phyloP scores from a whole-genome alignment of 495 filamentous ascomycete species.

The Lasiosphaeria hispida region DNA sequence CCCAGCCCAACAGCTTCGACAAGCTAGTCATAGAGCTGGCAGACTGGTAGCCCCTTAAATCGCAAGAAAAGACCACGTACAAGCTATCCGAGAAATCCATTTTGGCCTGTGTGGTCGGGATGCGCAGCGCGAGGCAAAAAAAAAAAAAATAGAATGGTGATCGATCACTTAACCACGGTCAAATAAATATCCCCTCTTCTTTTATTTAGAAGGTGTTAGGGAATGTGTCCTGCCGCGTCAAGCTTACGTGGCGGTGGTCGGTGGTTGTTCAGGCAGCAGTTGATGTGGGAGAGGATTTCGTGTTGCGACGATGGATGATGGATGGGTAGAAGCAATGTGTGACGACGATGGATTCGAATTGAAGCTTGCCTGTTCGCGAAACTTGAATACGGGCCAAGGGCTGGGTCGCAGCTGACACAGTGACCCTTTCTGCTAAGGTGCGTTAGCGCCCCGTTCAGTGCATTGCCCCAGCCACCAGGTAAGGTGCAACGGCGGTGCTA shows the following conservation, averaged over 20 bases:
- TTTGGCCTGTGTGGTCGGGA: not conserved
- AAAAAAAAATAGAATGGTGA: not conserved
- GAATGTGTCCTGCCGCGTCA: not conserved
- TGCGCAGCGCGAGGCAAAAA: slow-evolving; percentile 1
- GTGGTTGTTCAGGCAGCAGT: not conserved
- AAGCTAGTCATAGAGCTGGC: no score
- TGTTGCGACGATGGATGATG: slow-evolving; percentile 2
- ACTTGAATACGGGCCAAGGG: not conserved
- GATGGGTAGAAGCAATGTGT: not conserved
- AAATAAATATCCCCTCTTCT: no score
- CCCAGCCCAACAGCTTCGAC: not conserved
- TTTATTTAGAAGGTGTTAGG: not conserved
- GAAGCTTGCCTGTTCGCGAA: not conserved
- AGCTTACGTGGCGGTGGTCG: not conserved
- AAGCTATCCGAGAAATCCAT: slow-evolving; percentile 34
- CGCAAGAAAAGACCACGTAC: slow-evolving; percentile 14
- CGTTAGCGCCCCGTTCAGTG: not conserved
- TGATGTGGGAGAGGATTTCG: not conserved
- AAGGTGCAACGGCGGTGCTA: no score
- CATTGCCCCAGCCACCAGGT: not conserved
- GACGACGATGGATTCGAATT: no score
- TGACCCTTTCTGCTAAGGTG: not conserved
- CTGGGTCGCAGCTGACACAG: slow-evolving; percentile 3
- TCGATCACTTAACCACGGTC: no score
- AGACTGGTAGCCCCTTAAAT: no score